phyloP scores from a whole-genome alignment of 192 early-diverging fungal genomes.

The Coemansia sp. region DNA sequence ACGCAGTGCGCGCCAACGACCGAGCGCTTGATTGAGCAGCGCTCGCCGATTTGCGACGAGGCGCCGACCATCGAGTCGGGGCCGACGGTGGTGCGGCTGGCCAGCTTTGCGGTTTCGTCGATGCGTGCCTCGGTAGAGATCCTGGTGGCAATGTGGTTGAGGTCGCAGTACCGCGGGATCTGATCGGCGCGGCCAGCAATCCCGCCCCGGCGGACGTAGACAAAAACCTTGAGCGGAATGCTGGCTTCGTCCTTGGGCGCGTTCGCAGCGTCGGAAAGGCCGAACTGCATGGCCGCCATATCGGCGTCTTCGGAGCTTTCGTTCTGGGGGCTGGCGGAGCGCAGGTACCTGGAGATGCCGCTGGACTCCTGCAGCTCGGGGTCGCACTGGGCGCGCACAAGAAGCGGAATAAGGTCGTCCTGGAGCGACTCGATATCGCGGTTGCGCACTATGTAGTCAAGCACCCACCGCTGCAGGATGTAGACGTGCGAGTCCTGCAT shows the following conservation, averaged over 20 bases:
- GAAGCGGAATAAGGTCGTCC: slow-evolving; percentile 80
- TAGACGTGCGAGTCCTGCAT: slow-evolving; percentile 93
- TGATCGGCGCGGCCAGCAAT: slow-evolving; percentile 86
- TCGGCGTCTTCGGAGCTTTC: slow-evolving; percentile 50
- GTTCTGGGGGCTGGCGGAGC: slow-evolving; percentile 25
- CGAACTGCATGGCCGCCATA: slow-evolving; percentile 22
- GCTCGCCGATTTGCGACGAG: slow-evolving; percentile 85
- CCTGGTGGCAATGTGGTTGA: slow-evolving; percentile 74
- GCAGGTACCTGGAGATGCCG: slow-evolving; percentile 36
- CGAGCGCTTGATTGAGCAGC: slow-evolving; percentile 91
- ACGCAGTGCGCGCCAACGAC: slow-evolving; percentile 90
- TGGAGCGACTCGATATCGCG: slow-evolving; percentile 73
- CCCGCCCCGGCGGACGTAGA: slow-evolving; percentile 65
- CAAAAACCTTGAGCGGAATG: slow-evolving; percentile 58
- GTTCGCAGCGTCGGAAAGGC: slow-evolving; percentile 22
- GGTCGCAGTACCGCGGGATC: slow-evolving; percentile 79
- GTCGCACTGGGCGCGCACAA: slow-evolving; percentile 86
- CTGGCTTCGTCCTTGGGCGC: slow-evolving; percentile 45
- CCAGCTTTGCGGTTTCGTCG: slow-evolving; percentile 69
- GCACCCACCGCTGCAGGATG: slow-evolving; percentile 90
- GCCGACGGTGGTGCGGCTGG: slow-evolving; percentile 75
- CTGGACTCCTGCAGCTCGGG: slow-evolving; percentile 58
- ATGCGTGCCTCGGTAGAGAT: slow-evolving; percentile 60
- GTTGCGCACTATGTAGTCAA: slow-evolving; percentile 75
- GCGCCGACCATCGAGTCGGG: slow-evolving; percentile 90